A percentile compares a stretch with the other conserved stretches of the same genome.
Conservation (phyloP, 2,329 filamentous ascomycete genomes). For the Shiraia bambusicola region DNA sequence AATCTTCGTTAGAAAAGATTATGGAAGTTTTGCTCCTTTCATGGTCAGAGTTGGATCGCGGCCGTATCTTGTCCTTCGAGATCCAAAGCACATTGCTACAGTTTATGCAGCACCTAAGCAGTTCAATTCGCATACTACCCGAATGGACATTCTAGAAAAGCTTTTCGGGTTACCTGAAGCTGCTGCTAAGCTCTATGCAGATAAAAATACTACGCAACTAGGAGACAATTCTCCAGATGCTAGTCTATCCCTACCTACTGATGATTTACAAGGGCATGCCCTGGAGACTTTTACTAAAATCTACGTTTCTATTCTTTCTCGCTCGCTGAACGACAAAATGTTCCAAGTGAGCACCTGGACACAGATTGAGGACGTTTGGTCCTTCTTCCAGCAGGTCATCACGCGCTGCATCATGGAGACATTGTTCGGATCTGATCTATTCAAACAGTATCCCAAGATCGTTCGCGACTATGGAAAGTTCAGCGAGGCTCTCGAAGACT, state of each 20-base stretch:
- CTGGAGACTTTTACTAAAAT: slow-evolving; percentile 13
- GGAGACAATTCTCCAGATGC: slow-evolving; percentile 5
- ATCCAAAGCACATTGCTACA: slow-evolving; percentile 23
- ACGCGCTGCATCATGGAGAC: slow-evolving; percentile 26
- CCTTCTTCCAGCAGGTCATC: slow-evolving; percentile 31
- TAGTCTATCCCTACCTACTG: slow-evolving; percentile 9
- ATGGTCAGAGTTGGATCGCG: slow-evolving; percentile 20
- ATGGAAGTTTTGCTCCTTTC: slow-evolving; percentile 26
- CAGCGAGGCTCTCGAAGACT: slow-evolving; percentile 19
- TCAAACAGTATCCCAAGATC: slow-evolving; percentile 28
- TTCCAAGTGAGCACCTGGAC: slow-evolving; percentile 33
- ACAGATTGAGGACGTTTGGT: slow-evolving; percentile 34
- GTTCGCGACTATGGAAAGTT: slow-evolving; percentile 32
- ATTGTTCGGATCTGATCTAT: slow-evolving; percentile 26
- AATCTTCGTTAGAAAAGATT: slow-evolving; percentile 22
- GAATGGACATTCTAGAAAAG: slow-evolving; percentile 14
- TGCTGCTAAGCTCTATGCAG: slow-evolving; percentile 6
- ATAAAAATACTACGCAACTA: neutral
- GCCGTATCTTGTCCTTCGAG: slow-evolving; percentile 24
- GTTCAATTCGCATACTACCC: slow-evolving; percentile 1
- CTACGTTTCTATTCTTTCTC: slow-evolving; percentile 24
- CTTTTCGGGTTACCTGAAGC: slow-evolving; percentile 15
- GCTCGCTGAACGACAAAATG: slow-evolving; percentile 33
- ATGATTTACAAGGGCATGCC: slow-evolving; percentile 17
- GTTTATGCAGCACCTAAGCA: slow-evolving; percentile 15